phyloP scores from a whole-genome alignment of 164 flowering plant species.

The Umbilicus rupestris region DNA sequence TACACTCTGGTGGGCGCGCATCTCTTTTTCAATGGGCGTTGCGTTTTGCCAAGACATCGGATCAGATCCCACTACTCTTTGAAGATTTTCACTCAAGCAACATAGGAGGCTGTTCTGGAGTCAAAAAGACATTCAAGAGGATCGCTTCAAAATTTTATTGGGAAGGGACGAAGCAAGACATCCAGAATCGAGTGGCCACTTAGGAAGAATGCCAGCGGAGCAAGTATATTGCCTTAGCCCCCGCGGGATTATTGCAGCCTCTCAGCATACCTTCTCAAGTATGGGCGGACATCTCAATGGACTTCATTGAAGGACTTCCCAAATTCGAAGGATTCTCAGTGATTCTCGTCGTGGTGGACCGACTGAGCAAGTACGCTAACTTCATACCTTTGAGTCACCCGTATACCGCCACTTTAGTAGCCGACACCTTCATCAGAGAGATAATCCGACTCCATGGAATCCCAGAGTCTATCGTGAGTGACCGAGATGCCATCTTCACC shows the following conservation, averaged over 20 bases:
- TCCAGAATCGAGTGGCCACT: background rate
- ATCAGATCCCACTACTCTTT: too few relatives aligned
- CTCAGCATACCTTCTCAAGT: background rate
- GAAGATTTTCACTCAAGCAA: background rate
- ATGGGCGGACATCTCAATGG: background rate
- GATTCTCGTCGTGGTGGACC: background rate
- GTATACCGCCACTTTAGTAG: background rate
- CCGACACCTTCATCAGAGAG: background rate
- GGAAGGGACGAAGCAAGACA: background rate
- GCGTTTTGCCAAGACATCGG: too few relatives aligned
- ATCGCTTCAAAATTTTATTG: background rate
- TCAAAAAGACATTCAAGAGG: background rate
- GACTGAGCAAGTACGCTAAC: background rate
- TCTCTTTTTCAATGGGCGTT: too few relatives aligned
- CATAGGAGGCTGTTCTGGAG: background rate
- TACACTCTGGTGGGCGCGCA: too few relatives aligned
- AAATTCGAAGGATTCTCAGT: background rate
- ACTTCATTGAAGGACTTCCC: conserved; percentile 2
- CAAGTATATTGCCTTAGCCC: too few relatives aligned
- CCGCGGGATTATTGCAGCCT: background rate
- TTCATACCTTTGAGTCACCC: background rate
- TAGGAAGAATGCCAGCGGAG: background rate
- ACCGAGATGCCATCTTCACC: too few relatives aligned
- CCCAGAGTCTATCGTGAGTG: too few relatives aligned
- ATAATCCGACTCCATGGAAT: too few relatives aligned